Evolutionary conservation across 371 early-diverging fungal species (phyloP), one percentile per base, ranked within the genome.

Genomic region (Zopfochytrium polystomum): DNA sequence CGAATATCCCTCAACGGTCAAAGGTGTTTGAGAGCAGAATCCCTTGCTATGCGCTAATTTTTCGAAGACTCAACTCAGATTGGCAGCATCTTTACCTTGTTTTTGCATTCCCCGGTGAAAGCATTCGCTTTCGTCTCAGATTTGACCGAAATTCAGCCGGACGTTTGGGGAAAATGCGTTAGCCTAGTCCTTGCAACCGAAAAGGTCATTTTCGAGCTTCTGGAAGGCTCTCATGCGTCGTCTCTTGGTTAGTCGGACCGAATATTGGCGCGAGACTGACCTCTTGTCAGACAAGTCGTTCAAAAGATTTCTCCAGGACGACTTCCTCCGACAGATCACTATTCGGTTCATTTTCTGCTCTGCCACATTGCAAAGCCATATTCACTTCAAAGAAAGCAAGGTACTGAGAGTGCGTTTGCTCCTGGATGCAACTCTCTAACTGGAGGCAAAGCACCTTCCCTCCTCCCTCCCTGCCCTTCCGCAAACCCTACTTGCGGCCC

Each of bases 81-180:
- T 1, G 96, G 96, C 46, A 88, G 87, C 63, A 76, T 95, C 6
- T 94, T 94, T 61, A 96, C 96, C 0, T 62, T 93, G 49, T 97
- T 95, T 71, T 76, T 97, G 51, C 91, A 93, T 68, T 58, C 68
- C 20, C 80, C 80, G 3, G 47, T 80, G 32, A 80, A 80, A 55
- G 80, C 76, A 2, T 74, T 80, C 45, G 71, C 72, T 1, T 80
- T 76, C 54, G 56, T 80, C n/a, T 74, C 66, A 13, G 76, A 79
- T 49, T 33, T 63, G 20, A 65, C 71, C 1, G 64, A 75, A 50
- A 57, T 69, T 18, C 32, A 51, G 22, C 9, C 67, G 26, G 75
- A 76, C 5, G 57, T 62, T 1, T 80, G 80, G 80, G 60, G 48
- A 9, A 70, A 72, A 53, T 71, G 74, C 43, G 34, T 61, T 3